Conservation (phyloP, 805 yeast species). For the Suhomyces vadensis region DNA sequence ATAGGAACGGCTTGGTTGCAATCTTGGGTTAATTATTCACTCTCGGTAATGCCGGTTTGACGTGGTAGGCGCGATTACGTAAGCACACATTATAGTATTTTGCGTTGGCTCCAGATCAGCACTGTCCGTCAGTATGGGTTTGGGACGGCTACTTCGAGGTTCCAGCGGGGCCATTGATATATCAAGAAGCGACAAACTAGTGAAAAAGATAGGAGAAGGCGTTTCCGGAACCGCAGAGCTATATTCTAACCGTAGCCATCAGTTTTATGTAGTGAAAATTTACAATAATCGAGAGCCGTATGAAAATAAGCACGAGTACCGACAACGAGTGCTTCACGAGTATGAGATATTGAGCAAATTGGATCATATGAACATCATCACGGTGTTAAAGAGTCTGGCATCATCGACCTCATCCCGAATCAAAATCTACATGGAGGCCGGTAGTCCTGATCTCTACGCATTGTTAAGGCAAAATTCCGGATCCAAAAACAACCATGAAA, state of each 20-base stretch:
- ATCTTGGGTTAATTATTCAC: too few relatives aligned
- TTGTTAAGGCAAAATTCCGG: background rate
- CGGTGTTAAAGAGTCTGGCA: constrained; percentile 24
- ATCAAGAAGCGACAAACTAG: constrained; percentile 1
- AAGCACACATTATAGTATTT: background rate
- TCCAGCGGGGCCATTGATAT: background rate
- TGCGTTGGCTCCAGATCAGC: too few relatives aligned
- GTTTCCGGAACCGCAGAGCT: constrained; percentile 38
- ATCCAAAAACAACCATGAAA: background rate
- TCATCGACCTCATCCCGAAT: constrained; percentile 22
- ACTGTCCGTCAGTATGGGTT: background rate
- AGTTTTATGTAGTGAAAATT: constrained; percentile 45
- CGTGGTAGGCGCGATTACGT: background rate
- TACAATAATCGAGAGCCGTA: constrained; percentile 41
- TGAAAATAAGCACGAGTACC: constrained; percentile 43
- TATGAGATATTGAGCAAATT: constrained; percentile 28
- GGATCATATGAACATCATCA: constrained; percentile 36
- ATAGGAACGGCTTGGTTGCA: too few relatives aligned
- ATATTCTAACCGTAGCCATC: constrained; percentile 6
- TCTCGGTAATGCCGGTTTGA: too few relatives aligned
- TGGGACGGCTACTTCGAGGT: background rate
- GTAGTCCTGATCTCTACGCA: constrained; percentile 19
- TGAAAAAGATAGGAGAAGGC: constrained; percentile 26
- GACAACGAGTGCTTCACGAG: constrained; percentile 39
- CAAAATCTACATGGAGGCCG: constrained; percentile 36